A percentile compares a stretch with the other conserved stretches of the same genome.
Conservation (phyloP, 257 asterid species). For the Salvia rosmarinus region DNA sequence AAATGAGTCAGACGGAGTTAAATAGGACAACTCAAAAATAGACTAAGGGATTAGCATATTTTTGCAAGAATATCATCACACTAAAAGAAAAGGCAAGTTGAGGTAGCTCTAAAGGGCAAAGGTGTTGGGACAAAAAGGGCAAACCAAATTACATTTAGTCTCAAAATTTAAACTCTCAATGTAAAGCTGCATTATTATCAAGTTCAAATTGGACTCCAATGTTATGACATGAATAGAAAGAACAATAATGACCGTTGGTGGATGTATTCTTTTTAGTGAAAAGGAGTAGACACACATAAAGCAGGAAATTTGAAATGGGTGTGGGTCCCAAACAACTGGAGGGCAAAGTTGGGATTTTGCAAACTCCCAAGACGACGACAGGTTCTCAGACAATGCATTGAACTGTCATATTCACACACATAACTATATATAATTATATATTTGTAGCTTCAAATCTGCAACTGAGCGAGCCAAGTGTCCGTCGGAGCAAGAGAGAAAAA, state of each 20-base stretch:
- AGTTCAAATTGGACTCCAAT: conserved; percentile 6
- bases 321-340: conserved; percentile 33
- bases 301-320: conserved; percentile 29
- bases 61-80: too few relatives aligned
- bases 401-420: conserved; percentile 34
- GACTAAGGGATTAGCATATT: too few relatives aligned
- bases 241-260: conserved; percentile 13
- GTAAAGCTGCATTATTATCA: not conserved
- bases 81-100: not conserved
- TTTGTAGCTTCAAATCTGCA: too few relatives aligned
- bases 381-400: conserved; percentile 26
- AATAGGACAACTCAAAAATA: too few relatives aligned
- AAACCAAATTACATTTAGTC: not conserved
- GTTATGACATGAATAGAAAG: not conserved
- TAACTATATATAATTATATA: too few relatives aligned
- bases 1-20: too few relatives aligned
- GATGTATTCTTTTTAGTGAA: not conserved
- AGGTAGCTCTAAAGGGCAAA: not conserved
- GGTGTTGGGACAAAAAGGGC: not conserved
- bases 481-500: too few relatives aligned
- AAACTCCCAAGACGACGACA: conserved; percentile 29
- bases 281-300: not conserved
- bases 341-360: conserved; percentile 33
- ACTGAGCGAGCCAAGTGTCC: too few relatives aligned
- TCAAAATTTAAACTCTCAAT: not conserved